These are phyloP conservation scores for Dioscorea zingiberensis DNA, from an alignment of 106 monocot genomes.

Conservation along the genomic window DNA sequence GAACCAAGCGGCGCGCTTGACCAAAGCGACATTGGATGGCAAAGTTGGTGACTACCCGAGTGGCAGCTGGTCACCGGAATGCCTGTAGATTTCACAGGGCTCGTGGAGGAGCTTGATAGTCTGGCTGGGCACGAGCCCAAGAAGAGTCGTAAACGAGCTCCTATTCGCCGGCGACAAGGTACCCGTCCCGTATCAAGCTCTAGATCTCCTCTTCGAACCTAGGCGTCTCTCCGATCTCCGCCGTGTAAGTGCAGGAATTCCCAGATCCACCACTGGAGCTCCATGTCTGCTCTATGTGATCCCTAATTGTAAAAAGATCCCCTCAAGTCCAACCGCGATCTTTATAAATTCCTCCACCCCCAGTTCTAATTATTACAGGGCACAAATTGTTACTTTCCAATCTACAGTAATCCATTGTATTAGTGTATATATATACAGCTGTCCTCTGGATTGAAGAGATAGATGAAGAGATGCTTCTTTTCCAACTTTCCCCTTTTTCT, in stretches of 20 bases:
- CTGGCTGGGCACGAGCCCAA: conserved; percentile 50
- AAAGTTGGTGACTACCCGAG: conserved; percentile 52
- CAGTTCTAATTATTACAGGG: not conserved
- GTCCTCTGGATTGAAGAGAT: too few species aligned
- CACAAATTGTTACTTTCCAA: too few species aligned
- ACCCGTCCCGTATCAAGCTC: conserved; percentile 26
- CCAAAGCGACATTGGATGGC: conserved; percentile 62
- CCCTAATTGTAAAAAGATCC: not conserved
- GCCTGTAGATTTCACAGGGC: not conserved
- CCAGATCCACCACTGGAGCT: conserved; percentile 33
- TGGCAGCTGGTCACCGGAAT: conserved; percentile 2
- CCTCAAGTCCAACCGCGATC: not conserved
- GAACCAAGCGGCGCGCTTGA: conserved; percentile 73
- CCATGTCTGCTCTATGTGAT: conserved; percentile 26
- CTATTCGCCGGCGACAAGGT: not conserved
- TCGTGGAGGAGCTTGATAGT: conserved; percentile 75
- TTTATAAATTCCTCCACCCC: not conserved
- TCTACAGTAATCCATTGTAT: too few species aligned
- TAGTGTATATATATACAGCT: too few species aligned
- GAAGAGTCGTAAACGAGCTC: conserved; percentile 66
- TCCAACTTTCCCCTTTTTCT: too few species aligned
- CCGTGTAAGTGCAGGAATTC: conserved; percentile 25
- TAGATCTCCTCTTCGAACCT: conserved; percentile 77
- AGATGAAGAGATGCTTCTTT: too few species aligned
- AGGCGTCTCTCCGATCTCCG: conserved; percentile 35